Base-by-base conservation (phyloP, 768 basidiomycete genomes). In the Crepidotus variabilis region DNA sequence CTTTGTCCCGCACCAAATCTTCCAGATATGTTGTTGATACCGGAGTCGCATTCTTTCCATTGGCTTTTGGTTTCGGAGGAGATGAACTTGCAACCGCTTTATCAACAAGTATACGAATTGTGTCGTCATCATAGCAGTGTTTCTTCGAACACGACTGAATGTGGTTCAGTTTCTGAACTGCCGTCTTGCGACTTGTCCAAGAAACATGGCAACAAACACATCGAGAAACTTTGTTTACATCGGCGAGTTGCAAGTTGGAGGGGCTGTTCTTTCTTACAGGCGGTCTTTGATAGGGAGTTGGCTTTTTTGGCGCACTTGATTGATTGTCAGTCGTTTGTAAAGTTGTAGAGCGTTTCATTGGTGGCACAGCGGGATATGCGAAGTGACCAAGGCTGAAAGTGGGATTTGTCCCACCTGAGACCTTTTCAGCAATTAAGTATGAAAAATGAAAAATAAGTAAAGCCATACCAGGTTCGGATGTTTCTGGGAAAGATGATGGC, bases 151-250 rank as follows among this genome's bases (percentile, higher is more conserved):
- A 94, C 6, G 75, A 72, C 50, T 76, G 76, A 39, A 94, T 80
- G 65, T 94, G 92, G 2, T 75, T 61, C 65, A 81, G 68, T 67
- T 94, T 94, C 63, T 86, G 83, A 16, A 69, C 60, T 10, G 71
- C 71, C 2, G 80, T 80, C 67, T 94, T 94, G 53, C 80, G 77
- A 11, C 81, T 71, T 2, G 88, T 92, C 91, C 91, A 93, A 1
- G 69, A 69, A 13, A 78, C 64, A 21, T 83, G 80, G 61, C 90
- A 92, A 35, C 79, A 76, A 46, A 90, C 74, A 61, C 90, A 92
- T 61, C 73, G 81, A 10, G 71, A 66, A 1, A 92, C 64, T 22
- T 66, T 77, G 1, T 66, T 65, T 4, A 90, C 65, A 22, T 86
- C 74, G 2, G 69, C 54, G 45, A 80, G 77, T 0, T 80, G 68